A percentile compares a stretch with the other conserved stretches of the same genome.
Evolutionary conservation across 2,329 filamentous ascomycete species (phyloP).

Genomic region (Trichoderma breve): DNA sequence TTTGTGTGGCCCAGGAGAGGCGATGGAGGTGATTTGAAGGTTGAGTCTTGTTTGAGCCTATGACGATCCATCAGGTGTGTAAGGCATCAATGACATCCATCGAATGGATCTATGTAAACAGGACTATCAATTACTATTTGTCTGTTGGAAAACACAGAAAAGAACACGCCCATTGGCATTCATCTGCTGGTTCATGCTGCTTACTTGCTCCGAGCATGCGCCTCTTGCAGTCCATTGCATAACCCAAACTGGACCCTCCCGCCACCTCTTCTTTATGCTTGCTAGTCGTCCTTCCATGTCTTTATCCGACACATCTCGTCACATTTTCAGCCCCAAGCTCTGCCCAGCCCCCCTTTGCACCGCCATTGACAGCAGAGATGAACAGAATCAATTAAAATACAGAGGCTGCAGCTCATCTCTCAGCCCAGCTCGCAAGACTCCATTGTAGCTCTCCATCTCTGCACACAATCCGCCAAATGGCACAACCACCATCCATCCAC

Average conservation of each 20-base stretch:
- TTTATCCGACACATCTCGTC: neutral
- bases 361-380: neutral
- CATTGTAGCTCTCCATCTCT: neutral
- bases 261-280: neutral
- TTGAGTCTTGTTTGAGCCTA: neutral
- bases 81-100: neutral
- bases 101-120: neutral
- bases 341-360: neutral
- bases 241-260: neutral
- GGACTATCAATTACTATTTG: too few relatives aligned
- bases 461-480: neutral
- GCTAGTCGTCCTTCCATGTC: neutral
- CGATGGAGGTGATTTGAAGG: neutral
- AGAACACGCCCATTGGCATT: too few relatives aligned
- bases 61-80: neutral
- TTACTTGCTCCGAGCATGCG: neutral
- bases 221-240: neutral
- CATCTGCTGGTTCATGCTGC: neutral
- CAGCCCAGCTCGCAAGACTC: neutral
- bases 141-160: too few relatives aligned
- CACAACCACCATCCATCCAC: neutral
- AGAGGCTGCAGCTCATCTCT: slow-evolving; percentile 2
- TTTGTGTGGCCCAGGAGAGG: neutral
- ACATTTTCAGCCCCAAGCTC: neutral
- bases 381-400: neutral